Evolutionary conservation across 2,329 filamentous ascomycete genomes (phyloP).

Genomic region (Elsinoe fawcettii): DNA sequence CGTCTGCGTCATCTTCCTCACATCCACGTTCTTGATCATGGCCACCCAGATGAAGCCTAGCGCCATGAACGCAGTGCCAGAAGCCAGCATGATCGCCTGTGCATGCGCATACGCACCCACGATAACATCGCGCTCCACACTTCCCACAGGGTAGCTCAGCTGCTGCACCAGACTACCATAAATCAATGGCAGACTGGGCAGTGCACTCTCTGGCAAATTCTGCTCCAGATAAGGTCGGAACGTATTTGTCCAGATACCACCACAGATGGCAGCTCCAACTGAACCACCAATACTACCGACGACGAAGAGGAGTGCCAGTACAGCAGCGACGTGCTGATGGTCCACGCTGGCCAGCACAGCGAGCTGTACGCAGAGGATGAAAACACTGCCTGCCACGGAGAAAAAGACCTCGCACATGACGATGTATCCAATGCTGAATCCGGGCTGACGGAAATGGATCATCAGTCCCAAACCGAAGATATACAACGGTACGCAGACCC

Average conservation of each 20-base stretch:
- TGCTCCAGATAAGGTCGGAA: slow-evolving; percentile 30
- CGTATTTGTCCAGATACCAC: slow-evolving; percentile 16
- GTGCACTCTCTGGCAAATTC: slow-evolving; percentile 39
- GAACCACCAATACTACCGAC: slow-evolving; percentile 13
- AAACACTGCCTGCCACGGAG: slow-evolving; percentile 35
- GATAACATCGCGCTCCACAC: slow-evolving; percentile 38
- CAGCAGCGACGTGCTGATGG: slow-evolving; percentile 16
- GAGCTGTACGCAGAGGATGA: slow-evolving; percentile 12
- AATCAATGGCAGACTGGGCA: slow-evolving; percentile 33
- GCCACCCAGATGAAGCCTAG: slow-evolving; percentile 25
- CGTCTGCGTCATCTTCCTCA: slow-evolving; percentile 42
- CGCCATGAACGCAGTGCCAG: slow-evolving; percentile 20
- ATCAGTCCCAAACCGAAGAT: slow-evolving; percentile 13
- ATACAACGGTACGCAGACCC: slow-evolving; percentile 27
- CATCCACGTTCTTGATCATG: slow-evolving; percentile 40
- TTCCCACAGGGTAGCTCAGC: slow-evolving; percentile 45
- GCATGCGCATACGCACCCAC: slow-evolving; percentile 30
- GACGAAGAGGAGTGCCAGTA: slow-evolving; percentile 3
- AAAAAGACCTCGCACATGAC: slow-evolving; percentile 30
- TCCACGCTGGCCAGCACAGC: slow-evolving; percentile 11
- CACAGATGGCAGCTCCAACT: slow-evolving; percentile 14
- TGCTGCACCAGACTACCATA: slow-evolving; percentile 49
- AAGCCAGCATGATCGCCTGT: slow-evolving; percentile 31
- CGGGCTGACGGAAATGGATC: slow-evolving; percentile 16
- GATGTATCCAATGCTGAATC: slow-evolving; percentile 10